Conservation (phyloP, 2,329 filamentous ascomycete species). For the Fusarium stilboides region DNA sequence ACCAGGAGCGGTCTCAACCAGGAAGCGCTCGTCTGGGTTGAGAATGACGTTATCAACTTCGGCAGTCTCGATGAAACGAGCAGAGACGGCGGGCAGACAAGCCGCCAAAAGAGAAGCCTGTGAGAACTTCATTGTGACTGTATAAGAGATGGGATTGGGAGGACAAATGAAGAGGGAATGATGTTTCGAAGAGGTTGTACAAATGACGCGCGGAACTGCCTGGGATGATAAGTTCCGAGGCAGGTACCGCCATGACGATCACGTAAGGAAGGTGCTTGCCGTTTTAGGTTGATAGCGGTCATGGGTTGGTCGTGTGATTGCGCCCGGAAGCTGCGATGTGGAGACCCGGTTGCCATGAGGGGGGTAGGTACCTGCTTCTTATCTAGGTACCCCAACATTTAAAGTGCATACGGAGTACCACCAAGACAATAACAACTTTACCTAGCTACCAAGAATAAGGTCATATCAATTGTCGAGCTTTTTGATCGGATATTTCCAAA, state of each 20-base stretch:
- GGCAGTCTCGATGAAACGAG: conserved; percentile 69
- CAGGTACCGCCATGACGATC: conserved; percentile 45
- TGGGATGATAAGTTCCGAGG: conserved; percentile 28
- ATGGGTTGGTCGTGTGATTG: conserved; percentile 42
- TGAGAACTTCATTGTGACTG: conserved; percentile 65
- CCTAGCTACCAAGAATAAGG: no score
- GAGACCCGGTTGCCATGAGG: conserved; percentile 42
- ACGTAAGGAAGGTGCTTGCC: conserved; percentile 44
- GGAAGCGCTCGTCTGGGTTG: conserved; percentile 63
- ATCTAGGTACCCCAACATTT: background rate
- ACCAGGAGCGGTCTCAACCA: conserved; percentile 89
- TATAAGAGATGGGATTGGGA: conserved; percentile 4
- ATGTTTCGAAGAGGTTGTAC: conserved; percentile 30
- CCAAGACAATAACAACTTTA: background rate
- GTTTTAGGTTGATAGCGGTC: conserved; percentile 35
- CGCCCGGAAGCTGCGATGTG: conserved; percentile 33
- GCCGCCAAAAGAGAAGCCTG: conserved; percentile 68
- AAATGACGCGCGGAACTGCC: conserved; percentile 29
- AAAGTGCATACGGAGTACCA: background rate
- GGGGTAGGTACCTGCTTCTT: conserved; percentile 26
- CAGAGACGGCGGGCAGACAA: conserved; percentile 68
- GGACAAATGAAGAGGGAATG: conserved; percentile 8
- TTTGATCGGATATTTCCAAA: background rate
- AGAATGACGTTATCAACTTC: conserved; percentile 68
- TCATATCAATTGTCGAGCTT: background rate